Base-by-base conservation (phyloP, 2,329 filamentous ascomycete genomes). In the Claviceps sp. region DNA sequence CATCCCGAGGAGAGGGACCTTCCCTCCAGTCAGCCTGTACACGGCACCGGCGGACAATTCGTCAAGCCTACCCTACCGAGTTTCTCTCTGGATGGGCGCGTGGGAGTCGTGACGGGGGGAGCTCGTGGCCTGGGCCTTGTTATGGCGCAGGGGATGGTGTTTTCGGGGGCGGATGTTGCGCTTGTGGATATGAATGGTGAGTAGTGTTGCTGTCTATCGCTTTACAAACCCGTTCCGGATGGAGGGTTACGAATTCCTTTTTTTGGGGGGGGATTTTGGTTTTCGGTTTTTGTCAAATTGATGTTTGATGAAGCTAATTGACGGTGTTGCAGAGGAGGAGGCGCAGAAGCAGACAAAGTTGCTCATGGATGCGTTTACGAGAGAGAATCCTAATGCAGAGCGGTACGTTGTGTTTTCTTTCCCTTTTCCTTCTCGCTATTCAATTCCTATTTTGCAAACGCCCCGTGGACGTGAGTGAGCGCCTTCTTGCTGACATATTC, bases 131-230 rank as follows among this genome's bases (percentile, higher is more conserved):
- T 97, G 53, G 91, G 91, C 41, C 73, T 96, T 55, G 89, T 94
- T 60, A 96, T 97, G 86, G 87, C 85, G 50, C 89, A 95, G 72
- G 89, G 87, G 47, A 80, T 95, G 68, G 86, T 95, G 50, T 84
- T 88, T 50, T 93, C 87, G 51, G 91, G 91, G 50, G 87, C 88
- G 10, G 84, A 95, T 66, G 76, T 96, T 56, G 91, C 91, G 43
- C 87, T 97, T 68, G 89, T 96, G 42, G 91, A 97, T 67, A 74
- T 96, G 72, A 95, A 97, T 71, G 85, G 87, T 91, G 40, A 6
- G 55, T 41, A 17, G 2, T 11, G 10, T 34, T 34, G 30, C 8
- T 34, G 8, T 1, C 30, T 10, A 34, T 34, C 10, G 30, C 30
- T 34, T 34, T 34, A 34, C 10, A 4, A 34, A 4, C 30, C 30